These are phyloP conservation scores for Neurospora cerealis DNA, from an alignment of 495 filamentous ascomycete genomes.

Conservation along the genomic window DNA sequence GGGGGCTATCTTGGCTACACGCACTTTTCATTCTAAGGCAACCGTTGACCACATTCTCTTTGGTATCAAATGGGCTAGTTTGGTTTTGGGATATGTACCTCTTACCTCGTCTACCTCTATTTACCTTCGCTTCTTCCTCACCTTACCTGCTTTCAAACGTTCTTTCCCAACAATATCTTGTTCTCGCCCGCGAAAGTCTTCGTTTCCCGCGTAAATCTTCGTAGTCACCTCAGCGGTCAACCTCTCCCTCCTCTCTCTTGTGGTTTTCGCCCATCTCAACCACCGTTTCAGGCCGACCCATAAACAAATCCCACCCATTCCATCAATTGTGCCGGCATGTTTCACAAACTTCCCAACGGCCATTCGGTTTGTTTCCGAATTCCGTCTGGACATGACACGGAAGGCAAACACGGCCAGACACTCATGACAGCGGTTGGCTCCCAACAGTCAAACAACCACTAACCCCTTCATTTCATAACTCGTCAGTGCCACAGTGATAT, in stretches of 20 bases:
- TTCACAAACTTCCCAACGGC: background rate
- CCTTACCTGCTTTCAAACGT: background rate
- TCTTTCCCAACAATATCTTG: background rate
- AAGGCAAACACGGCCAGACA: background rate
- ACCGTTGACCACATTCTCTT: background rate
- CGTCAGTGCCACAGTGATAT: background rate
- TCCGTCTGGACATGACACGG: background rate
- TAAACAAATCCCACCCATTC: no score
- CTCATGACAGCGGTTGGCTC: background rate
- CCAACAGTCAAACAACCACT: background rate
- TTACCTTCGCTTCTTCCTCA: background rate
- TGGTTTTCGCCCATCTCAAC: no score
- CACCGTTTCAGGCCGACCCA: no score
- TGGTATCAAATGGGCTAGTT: no score
- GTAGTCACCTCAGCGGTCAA: no score
- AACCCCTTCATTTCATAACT: background rate
- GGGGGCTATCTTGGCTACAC: background rate
- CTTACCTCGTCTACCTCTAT: background rate
- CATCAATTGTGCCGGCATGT: no score
- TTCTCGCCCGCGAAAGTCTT: background rate
- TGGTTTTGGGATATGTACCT: background rate
- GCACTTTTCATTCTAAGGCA: background rate
- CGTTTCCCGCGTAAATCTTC: no score
- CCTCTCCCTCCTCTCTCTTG: no score
- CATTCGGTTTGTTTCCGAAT: background rate